phyloP scores from a whole-genome alignment of 1,284 basidiomycete species.

The Volvariella volvacea region DNA sequence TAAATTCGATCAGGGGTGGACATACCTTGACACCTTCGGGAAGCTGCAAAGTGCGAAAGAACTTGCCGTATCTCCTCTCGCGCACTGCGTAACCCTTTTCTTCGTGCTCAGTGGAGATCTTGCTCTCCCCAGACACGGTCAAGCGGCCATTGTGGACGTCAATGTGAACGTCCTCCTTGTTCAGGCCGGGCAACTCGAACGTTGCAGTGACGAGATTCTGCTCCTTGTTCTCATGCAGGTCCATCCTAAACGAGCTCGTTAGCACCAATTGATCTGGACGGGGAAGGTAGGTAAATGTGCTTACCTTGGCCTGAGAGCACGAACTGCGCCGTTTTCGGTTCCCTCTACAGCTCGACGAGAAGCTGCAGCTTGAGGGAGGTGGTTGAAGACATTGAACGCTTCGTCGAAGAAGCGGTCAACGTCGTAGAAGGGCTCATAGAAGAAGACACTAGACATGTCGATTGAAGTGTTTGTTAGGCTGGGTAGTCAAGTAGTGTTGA shows the following conservation, averaged over 20 bases:
- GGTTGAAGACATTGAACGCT: background rate
- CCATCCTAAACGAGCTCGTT: too few relatives aligned
- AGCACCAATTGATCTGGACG: too few relatives aligned
- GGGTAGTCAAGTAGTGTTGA: too few relatives aligned
- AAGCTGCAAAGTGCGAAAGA: constrained; percentile 6
- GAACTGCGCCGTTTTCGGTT: too few relatives aligned
- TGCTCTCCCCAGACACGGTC: constrained; percentile 4
- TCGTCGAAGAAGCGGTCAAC: too few relatives aligned
- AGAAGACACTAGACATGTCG: background rate
- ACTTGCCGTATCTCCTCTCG: constrained; percentile 1
- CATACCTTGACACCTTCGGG: constrained; percentile 6
- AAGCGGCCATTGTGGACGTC: constrained; percentile 5
- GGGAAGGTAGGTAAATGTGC: too few relatives aligned
- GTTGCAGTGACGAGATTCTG: constrained; percentile 6
- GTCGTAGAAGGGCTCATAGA: constrained; percentile 5
- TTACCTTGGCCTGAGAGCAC: too few relatives aligned
- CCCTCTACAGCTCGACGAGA: too few relatives aligned
- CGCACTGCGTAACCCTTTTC: constrained; percentile 1
- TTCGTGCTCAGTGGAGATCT: constrained; percentile 2
- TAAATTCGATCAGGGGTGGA: too few relatives aligned
- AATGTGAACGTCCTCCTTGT: constrained; percentile 7
- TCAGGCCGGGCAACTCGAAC: constrained; percentile 6
- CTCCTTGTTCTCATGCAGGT: constrained; percentile 6
- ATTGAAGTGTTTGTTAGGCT: background rate
- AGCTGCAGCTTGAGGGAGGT: too few relatives aligned